Percentiles rank a stretch among this genome's conserved stretches.
phyloP scores from a whole-genome alignment of 73 alveolate genomes.

The Breviolum minutum region DNA sequence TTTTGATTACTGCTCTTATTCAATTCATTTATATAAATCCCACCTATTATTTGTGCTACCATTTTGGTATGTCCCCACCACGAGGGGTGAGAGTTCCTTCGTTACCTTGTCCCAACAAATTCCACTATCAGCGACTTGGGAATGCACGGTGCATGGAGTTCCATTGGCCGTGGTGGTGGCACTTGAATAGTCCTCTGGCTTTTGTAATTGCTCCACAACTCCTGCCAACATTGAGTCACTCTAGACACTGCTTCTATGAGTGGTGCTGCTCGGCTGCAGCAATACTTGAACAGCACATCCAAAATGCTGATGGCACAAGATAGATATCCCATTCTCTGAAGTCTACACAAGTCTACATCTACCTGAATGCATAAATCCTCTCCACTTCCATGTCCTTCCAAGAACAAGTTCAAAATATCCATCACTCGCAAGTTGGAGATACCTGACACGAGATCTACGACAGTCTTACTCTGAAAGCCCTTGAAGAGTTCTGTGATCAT shows the following conservation, averaged over 20 bases:
- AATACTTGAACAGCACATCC: not conserved
- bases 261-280: not conserved
- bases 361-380: not conserved
- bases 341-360: not conserved
- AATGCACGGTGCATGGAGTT: constrained; percentile 31
- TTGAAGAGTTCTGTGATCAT: too few species aligned
- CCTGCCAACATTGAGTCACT: not conserved
- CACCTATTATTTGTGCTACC: too few species aligned
- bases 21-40: too few species aligned
- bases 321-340: not conserved
- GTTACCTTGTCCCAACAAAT: too few species aligned
- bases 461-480: not conserved
- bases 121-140: not conserved
- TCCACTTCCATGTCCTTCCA: constrained; percentile 33
- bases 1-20: too few species aligned
- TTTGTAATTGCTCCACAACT: constrained; percentile 83
- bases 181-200: constrained; percentile 23
- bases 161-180: constrained; percentile 47
- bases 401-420: constrained; percentile 72
- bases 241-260: too few species aligned
- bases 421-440: constrained; percentile 75
- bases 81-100: too few species aligned
- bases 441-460: not conserved
- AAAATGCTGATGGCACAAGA: not conserved
- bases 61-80: too few species aligned